phyloP scores from a whole-genome alignment of 2,329 filamentous ascomycete genomes.

The Neurospora sp. region DNA sequence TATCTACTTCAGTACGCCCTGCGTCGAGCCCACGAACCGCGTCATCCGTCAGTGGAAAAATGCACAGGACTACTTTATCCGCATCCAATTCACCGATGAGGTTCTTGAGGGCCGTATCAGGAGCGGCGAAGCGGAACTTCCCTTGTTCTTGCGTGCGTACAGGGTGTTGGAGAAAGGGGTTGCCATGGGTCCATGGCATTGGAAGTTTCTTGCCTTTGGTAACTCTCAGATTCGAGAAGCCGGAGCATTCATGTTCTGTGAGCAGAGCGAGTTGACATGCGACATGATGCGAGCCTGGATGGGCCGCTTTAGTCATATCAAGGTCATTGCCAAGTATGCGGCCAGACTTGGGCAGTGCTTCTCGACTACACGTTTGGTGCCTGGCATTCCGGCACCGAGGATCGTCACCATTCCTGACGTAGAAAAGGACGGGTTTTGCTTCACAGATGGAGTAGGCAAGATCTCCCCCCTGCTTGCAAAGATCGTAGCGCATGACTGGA shows the following conservation, averaged over 20 bases:
- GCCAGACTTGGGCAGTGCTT: conserved; percentile 91
- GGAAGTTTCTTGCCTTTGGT: conserved; percentile 86
- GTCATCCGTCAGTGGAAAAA: conserved; percentile 66
- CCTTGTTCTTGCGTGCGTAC: conserved; percentile 65
- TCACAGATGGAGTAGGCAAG: conserved; percentile 89
- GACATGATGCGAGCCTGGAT: conserved; percentile 76
- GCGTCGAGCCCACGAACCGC: conserved; percentile 79
- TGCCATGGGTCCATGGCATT: conserved; percentile 68
- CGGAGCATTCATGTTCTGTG: conserved; percentile 86
- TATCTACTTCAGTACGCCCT: conserved; percentile 67
- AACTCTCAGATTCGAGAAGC: conserved; percentile 92
- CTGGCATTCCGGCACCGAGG: conserved; percentile 49
- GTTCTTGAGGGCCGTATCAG: conserved; percentile 51
- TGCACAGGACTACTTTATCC: conserved; percentile 68
- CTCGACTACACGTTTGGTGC: conserved; percentile 76
- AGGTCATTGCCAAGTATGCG: conserved; percentile 77
- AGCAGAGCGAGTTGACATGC: conserved; percentile 51
- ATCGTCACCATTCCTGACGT: conserved; percentile 61
- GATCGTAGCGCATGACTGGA: conserved; percentile 63
- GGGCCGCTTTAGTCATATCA: conserved; percentile 75
- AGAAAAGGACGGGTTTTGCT: conserved; percentile 56
- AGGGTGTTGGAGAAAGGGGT: conserved; percentile 70
- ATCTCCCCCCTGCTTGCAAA: conserved; percentile 72
- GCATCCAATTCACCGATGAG: conserved; percentile 86
- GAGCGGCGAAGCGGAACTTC: conserved; percentile 44